phyloP scores from a whole-genome alignment of 306 rosid genomes.

The Vigna reflexopilosa region DNA sequence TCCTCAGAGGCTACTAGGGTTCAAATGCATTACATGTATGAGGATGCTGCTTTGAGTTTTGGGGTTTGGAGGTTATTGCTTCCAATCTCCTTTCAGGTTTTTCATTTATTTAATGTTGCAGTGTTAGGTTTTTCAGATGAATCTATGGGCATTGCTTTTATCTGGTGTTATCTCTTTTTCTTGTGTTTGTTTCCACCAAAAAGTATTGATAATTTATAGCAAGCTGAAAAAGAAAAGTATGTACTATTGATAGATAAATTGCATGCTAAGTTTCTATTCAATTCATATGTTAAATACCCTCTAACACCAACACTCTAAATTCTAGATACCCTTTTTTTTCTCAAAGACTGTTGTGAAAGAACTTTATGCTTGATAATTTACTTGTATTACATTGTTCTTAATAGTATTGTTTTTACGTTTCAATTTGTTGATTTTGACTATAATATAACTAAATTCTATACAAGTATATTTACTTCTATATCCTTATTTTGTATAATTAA shows the following conservation, averaged over 20 bases:
- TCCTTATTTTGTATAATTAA: too few relatives aligned
- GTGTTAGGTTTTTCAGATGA: neutral
- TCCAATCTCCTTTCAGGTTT: constrained; percentile 1
- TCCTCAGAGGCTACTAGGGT: neutral
- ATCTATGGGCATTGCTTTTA: constrained; percentile 4
- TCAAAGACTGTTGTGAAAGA: too few relatives aligned
- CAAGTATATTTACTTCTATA: too few relatives aligned
- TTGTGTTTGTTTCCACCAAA: neutral
- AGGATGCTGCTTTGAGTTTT: neutral
- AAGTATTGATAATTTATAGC: neutral
- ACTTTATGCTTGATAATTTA: too few relatives aligned
- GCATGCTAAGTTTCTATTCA: too few relatives aligned
- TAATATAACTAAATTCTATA: too few relatives aligned
- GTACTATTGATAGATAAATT: too few relatives aligned
- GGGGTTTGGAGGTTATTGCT: neutral
- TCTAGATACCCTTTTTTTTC: neutral
- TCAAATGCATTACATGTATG: neutral
- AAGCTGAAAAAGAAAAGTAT: neutral
- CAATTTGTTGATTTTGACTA: too few relatives aligned
- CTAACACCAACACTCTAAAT: neutral
- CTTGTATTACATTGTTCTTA: too few relatives aligned
- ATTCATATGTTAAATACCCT: neutral
- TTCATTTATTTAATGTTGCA: neutral
- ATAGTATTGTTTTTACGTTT: too few relatives aligned
- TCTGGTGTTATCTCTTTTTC: neutral